A percentile compares a stretch with the other conserved stretches of the same genome.
These are phyloP conservation scores for Lepiota venenata DNA, from an alignment of 768 basidiomycete genomes.

Conservation along the genomic window DNA sequence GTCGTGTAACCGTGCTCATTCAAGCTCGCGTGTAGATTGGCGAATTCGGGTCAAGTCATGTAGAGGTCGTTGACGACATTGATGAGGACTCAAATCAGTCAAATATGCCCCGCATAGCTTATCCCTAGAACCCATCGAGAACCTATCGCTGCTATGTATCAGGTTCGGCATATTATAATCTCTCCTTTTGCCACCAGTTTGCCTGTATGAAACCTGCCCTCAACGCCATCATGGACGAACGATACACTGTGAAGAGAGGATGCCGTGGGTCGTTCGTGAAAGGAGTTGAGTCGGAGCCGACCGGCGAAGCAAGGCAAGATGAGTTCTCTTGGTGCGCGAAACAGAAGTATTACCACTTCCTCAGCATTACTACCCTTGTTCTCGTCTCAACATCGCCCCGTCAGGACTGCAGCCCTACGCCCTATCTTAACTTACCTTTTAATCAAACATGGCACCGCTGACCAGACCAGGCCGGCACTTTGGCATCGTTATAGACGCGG, in stretches of 20 bases:
- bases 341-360: too few relatives aligned
- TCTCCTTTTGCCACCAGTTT: constrained; percentile 57
- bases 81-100: constrained; percentile 31
- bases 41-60: constrained; percentile 44
- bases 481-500: constrained; percentile 96
- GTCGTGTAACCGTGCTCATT: neutral
- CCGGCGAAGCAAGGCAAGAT: constrained; percentile 33
- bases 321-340: constrained; percentile 36
- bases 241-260: constrained; percentile 47
- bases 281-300: constrained; percentile 43
- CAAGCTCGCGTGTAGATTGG: constrained; percentile 42
- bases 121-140: too few relatives aligned
- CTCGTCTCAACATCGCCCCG: neutral
- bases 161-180: constrained; percentile 2
- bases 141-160: constrained; percentile 36
- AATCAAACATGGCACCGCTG: constrained; percentile 61
- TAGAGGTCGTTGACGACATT: constrained; percentile 35
- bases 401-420: too few relatives aligned
- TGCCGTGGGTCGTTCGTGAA: constrained; percentile 55
- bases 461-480: constrained; percentile 85
- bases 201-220: constrained; percentile 64
- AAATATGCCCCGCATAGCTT: constrained; percentile 19
- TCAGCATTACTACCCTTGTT: neutral
- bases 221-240: constrained; percentile 50
- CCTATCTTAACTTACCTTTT: constrained; percentile 67